Base-by-base conservation (phyloP, 257 asterid genomes). In the Solanum etuberosum region DNA sequence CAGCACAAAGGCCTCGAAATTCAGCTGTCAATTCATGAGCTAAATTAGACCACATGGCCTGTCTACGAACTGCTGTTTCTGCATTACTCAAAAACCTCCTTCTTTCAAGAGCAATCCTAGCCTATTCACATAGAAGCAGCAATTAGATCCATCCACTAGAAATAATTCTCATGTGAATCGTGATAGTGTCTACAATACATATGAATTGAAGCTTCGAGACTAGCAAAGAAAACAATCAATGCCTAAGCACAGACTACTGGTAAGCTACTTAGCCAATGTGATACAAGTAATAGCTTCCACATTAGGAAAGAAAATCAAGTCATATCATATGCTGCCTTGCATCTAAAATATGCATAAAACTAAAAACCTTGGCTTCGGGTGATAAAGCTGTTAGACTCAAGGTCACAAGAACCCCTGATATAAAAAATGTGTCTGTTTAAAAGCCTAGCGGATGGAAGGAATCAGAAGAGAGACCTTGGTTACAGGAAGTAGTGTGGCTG, bases 1-100 rank as follows among this genome's bases (percentile, higher is more conserved):
- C 98, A 72, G 98, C 98, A 91, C 98, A 95, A 88, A 97, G 95
- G 76, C 98, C 98, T 85, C 99, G 98, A 88, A 94, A 97, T 90
- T 97, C 99, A 42, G 99, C 98, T 63, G 99, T 97, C 98, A 97
- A 95, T 93, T 97, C 99, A 92, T 97, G 99, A 88, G 99, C 98
- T 95, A 97, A 93, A 93, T 91, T 94, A 87, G 99, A 97, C 99
- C 99, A 97, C 92, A 94, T 91, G 23, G 94, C 98, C 92, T 97
- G 98, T 87, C 98, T 94, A 86, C 91, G 98, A 87, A 97, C 98
- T 74, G 98, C 99, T 70, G 98, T 95, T 90, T 95, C 98, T 74
- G 99, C 98, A 92, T 95, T 95, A 89, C 95, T 93, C 90, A 97
- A 91, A 94, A 97, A 97, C 73, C 92, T 93, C 89, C 98, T 91